These are phyloP conservation scores for Sistotremastrum niveocremeum DNA, from an alignment of 768 basidiomycete species.

Conservation along the genomic window DNA sequence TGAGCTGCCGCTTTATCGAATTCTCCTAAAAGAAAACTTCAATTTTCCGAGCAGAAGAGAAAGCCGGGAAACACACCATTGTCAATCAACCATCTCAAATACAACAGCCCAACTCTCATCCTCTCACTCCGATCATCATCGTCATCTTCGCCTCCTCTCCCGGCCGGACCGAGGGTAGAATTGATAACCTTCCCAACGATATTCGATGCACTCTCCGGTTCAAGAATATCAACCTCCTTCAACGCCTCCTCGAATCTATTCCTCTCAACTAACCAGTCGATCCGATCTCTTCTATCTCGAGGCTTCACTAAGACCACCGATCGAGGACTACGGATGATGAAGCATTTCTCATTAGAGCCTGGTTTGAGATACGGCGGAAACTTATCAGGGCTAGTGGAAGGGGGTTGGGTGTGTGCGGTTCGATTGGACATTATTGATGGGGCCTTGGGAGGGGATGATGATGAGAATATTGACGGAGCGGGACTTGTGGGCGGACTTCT, in stretches of 20 bases:
- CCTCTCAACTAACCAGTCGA: slow-evolving; percentile 83
- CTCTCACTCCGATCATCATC: slow-evolving; percentile 18
- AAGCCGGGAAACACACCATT: slow-evolving; percentile 40
- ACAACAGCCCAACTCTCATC: slow-evolving; percentile 35
- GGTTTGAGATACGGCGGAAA: neutral
- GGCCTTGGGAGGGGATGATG: too few relatives aligned
- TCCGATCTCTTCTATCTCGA: slow-evolving; percentile 79
- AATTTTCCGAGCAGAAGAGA: neutral
- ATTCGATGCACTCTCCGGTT: slow-evolving; percentile 67
- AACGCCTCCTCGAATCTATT: slow-evolving; percentile 84
- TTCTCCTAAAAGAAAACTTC: slow-evolving; percentile 25
- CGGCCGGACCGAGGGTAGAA: slow-evolving; percentile 17
- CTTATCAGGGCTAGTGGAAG: too few relatives aligned
- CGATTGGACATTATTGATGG: neutral
- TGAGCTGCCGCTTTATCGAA: slow-evolving; percentile 72
- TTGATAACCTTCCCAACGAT: slow-evolving; percentile 59
- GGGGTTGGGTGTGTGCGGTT: too few relatives aligned
- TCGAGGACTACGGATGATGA: slow-evolving; percentile 75
- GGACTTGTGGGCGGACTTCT: neutral
- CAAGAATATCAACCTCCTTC: slow-evolving; percentile 59
- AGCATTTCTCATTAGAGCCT: slow-evolving; percentile 33
- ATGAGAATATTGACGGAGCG: too few relatives aligned
- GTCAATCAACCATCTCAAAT: slow-evolving; percentile 63
- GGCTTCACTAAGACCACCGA: slow-evolving; percentile 81
- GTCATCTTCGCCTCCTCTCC: slow-evolving; percentile 1